Percentiles rank a stretch among this genome's conserved stretches.
Evolutionary conservation across 805 yeast species (phyloP).

Genomic region (Sugiyamaella lignohabitans): DNA sequence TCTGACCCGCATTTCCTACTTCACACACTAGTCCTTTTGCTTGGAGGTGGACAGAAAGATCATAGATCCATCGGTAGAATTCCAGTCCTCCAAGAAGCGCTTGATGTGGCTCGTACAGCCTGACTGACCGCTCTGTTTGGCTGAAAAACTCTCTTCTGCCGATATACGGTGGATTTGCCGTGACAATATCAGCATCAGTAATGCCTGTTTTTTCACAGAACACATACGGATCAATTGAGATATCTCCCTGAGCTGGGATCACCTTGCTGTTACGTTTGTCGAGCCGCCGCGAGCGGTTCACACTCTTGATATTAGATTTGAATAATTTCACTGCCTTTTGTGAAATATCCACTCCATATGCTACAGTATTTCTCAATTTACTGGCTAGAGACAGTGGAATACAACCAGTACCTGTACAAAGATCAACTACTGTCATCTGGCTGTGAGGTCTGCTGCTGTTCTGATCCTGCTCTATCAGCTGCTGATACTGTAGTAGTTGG

Average conservation of each 20-base stretch:
- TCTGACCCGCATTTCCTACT: conserved; percentile 60
- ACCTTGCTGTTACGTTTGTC: conserved; percentile 3
- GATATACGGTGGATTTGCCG: conserved; percentile 92
- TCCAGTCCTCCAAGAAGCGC: conserved; percentile 79
- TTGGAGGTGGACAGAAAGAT: conserved; percentile 36
- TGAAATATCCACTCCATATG: conserved; percentile 48
- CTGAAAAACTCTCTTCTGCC: conserved; percentile 40
- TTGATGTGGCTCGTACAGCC: conserved; percentile 60
- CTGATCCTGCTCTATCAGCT: background rate
- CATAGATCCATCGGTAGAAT: conserved; percentile 55
- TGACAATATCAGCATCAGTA: conserved; percentile 43
- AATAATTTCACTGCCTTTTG: conserved; percentile 48
- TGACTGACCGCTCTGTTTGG: conserved; percentile 58
- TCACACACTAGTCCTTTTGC: conserved; percentile 69
- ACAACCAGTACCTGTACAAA: conserved; percentile 90
- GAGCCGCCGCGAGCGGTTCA: background rate
- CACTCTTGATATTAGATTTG: conserved; percentile 33
- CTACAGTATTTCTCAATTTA: conserved; percentile 21
- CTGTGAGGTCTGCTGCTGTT: background rate
- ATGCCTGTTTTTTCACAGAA: conserved; percentile 9
- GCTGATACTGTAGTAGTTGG: conserved; percentile 16
- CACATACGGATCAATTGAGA: conserved; percentile 12
- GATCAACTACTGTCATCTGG: conserved; percentile 43
- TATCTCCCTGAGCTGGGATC: conserved; percentile 8
- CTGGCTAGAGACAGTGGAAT: conserved; percentile 51